phyloP scores from a whole-genome alignment of 2,329 filamentous ascomycete species.

The Penicillium sp. region DNA sequence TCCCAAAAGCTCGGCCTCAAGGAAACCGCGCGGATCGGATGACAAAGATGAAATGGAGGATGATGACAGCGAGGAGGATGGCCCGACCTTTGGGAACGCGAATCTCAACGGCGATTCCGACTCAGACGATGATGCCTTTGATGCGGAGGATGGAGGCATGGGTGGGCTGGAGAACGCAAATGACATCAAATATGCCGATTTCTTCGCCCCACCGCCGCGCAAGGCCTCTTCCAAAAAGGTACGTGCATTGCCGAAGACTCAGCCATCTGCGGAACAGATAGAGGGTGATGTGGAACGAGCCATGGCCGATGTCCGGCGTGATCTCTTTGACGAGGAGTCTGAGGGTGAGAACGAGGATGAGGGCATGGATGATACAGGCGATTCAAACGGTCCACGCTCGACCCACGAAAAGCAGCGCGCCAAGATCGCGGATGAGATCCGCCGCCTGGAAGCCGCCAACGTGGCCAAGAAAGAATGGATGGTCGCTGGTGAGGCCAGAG shows the following conservation, averaged over 20 bases:
- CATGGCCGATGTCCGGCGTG: constrained; percentile 82
- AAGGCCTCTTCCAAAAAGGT: constrained; percentile 63
- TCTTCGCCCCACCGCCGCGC: constrained; percentile 81
- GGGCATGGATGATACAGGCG: constrained; percentile 63
- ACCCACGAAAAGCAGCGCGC: constrained; percentile 85
- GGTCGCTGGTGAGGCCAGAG: constrained; percentile 82
- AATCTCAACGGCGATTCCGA: constrained; percentile 68
- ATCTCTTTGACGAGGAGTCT: constrained; percentile 79
- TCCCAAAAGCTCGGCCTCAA: constrained; percentile 9
- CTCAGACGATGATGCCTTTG: constrained; percentile 61
- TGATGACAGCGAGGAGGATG: constrained; percentile 60
- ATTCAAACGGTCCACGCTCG: constrained; percentile 51
- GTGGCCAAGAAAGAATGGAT: constrained; percentile 92
- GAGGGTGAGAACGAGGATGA: constrained; percentile 60
- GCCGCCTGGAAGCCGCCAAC: constrained; percentile 83
- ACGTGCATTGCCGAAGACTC: constrained; percentile 57
- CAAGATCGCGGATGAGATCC: constrained; percentile 85
- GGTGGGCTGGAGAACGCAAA: constrained; percentile 74
- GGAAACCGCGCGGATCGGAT: constrained; percentile 24
- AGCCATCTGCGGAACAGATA: constrained; percentile 48
- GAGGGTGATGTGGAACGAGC: constrained; percentile 75
- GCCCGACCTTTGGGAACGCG: constrained; percentile 81
- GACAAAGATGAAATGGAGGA: constrained; percentile 55
- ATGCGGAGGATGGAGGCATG: constrained; percentile 58
- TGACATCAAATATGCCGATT: constrained; percentile 86